Percentiles rank a stretch among this genome's conserved stretches.
Conservation (phyloP, 192 early-diverging fungal genomes). For the Chytriomyces confervae region DNA sequence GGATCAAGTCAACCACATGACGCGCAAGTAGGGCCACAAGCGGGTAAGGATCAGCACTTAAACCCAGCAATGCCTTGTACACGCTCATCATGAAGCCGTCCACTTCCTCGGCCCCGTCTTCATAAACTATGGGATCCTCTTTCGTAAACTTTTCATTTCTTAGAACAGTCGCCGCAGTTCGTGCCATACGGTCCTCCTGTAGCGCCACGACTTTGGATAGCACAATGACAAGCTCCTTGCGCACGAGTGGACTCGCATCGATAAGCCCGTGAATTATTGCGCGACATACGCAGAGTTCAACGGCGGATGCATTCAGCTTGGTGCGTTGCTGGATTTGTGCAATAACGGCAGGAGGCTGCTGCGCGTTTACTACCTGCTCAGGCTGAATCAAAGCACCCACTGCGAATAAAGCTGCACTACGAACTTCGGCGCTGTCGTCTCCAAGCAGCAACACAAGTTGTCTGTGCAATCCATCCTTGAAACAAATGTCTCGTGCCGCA, state of each 20-base stretch:
- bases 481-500: slow-evolving; percentile 67
- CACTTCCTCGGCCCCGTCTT: slow-evolving; percentile 5
- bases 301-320: slow-evolving; percentile 36
- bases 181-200: slow-evolving; percentile 66
- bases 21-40: slow-evolving; percentile 75
- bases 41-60: slow-evolving; percentile 82
- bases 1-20: slow-evolving; percentile 70
- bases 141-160: slow-evolving; percentile 42
- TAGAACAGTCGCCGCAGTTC: slow-evolving; percentile 65
- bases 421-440: slow-evolving; percentile 80
- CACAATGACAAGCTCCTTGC: slow-evolving; percentile 81
- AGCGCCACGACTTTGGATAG: slow-evolving; percentile 78
- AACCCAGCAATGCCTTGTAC: slow-evolving; percentile 84
- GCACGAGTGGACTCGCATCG: slow-evolving; percentile 89
- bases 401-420: slow-evolving; percentile 82
- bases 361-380: slow-evolving; percentile 37
- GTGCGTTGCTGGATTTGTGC: neutral
- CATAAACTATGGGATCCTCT: neutral
- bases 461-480: slow-evolving; percentile 69
- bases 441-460: slow-evolving; percentile 61
- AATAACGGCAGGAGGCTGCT: neutral
- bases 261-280: slow-evolving; percentile 67
- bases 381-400: slow-evolving; percentile 80
- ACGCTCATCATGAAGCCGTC: slow-evolving; percentile 49
- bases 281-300: slow-evolving; percentile 77